Base-by-base conservation (phyloP, 345 rosid species). In the Salix suchowensis region DNA sequence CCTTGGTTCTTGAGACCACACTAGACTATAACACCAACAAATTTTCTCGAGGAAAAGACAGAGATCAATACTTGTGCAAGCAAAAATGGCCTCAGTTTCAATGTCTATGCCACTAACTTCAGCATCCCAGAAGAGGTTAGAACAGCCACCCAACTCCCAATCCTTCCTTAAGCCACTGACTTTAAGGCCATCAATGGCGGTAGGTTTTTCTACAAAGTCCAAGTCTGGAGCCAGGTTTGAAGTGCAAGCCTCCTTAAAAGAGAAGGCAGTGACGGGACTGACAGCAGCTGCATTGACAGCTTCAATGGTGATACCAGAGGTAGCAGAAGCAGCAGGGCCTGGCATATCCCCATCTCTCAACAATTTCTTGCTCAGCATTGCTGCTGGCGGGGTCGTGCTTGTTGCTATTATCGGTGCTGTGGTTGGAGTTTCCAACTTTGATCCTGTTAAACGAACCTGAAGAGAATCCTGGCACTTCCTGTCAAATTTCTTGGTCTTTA, bases 351-450 rank as follows among this genome's bases (percentile, higher is more conserved):
- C 85, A 6, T 80, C 89, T 18, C 87, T 86, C 78, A 76, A 82
- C 64, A 86, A 84, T 76, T 86, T 86, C 81, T 82, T 84, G 85
- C 84, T 84, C 40, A 84, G 87, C 79, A 86, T 84, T n/a, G 81
- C 34, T 2, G 89, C 87, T 16, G 89, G 85, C 48, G 84, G 87
- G 3, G 81, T 78, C 28, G 87, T 82, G 50, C 81, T 84, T 19
- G 46, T 44, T 9, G 84, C 48, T 5, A 26, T 86, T 44, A 61
- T 74, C 9, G 84, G 87, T 26, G 89, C 86, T 71, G 76, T 86
- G 1, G 34, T 86, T 50, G 86, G 81, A 9, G 87, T 84, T 12
- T 26, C 87, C 78, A 84, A 82, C 72, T 86, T 84, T 60, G 89
- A 86, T 76, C 87, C 86, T 11, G 86, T 86, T 66, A 84, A 84